Evolutionary conservation across 2,329 filamentous ascomycete genomes (phyloP).

Genomic region (Metarhizium brunneum): DNA sequence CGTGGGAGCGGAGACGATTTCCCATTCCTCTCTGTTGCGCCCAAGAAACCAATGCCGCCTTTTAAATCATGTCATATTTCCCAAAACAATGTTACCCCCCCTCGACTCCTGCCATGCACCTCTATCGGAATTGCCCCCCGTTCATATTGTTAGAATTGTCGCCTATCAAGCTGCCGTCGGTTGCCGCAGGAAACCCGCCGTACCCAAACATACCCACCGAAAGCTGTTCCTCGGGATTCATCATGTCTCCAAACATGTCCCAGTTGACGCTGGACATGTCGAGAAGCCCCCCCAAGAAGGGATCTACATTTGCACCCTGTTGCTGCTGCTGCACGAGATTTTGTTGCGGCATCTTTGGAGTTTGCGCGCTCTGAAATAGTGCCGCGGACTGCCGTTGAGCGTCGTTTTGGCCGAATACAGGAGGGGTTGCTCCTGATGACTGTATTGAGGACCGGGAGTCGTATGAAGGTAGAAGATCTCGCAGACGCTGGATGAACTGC

Average conservation of each 20-base stretch:
- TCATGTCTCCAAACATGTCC: slow-evolving; percentile 32
- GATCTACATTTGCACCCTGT: slow-evolving; percentile 25
- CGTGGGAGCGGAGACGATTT: background rate
- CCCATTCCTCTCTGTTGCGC: background rate
- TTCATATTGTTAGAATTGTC: slow-evolving; percentile 2
- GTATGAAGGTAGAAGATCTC: slow-evolving; percentile 29
- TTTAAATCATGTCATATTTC: background rate
- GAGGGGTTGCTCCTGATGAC: slow-evolving; percentile 6
- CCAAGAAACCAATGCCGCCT: background rate
- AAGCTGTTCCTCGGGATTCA: slow-evolving; percentile 18
- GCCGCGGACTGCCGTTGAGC: background rate
- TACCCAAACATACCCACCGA: slow-evolving; percentile 22
- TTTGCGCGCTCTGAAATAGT: background rate
- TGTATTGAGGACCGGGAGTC: slow-evolving; percentile 24
- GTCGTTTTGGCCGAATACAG: background rate
- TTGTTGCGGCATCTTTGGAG: background rate
- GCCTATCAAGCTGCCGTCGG: slow-evolving; percentile 5
- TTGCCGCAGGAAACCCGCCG: slow-evolving; percentile 16
- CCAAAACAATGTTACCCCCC: background rate
- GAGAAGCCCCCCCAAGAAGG: slow-evolving; percentile 33
- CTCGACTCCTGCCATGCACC: background rate
- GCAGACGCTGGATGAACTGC: slow-evolving; percentile 35
- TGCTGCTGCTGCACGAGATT: slow-evolving; percentile 3
- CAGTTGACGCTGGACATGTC: slow-evolving; percentile 35
- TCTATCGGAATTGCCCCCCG: slow-evolving; percentile 4